phyloP scores from a whole-genome alignment of 352 stramenopile genomes.

The Phytopythium vexans region DNA sequence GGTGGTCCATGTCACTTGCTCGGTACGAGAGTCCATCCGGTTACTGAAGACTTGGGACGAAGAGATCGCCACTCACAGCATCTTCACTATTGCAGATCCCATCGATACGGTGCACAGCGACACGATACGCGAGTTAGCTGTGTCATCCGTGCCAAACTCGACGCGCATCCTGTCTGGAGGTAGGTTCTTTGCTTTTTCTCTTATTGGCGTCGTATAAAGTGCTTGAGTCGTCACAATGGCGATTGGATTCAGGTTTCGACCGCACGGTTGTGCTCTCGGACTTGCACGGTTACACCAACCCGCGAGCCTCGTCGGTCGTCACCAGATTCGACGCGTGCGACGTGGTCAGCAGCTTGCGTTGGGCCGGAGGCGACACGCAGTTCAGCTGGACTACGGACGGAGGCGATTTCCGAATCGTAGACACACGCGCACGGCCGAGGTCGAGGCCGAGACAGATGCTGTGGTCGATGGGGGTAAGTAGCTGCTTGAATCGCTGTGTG shows the following conservation, averaged over 20 bases:
- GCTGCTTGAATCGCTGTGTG: neutral
- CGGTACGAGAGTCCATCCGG: constrained; percentile 8
- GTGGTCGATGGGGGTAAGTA: constrained; percentile 11
- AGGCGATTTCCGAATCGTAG: constrained; percentile 66
- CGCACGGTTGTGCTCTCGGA: constrained; percentile 74
- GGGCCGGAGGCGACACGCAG: constrained; percentile 37
- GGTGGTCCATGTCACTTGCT: constrained; percentile 30
- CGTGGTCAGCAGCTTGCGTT: constrained; percentile 79
- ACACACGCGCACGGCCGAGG: constrained; percentile 34
- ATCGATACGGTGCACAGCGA: constrained; percentile 63
- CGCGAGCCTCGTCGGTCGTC: constrained; percentile 27
- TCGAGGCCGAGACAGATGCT: neutral
- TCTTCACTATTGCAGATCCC: constrained; percentile 21
- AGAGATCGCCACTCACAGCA: neutral
- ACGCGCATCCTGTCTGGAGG: constrained; percentile 41
- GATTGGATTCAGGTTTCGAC: constrained; percentile 58
- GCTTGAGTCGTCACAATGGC: neutral
- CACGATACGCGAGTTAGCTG: constrained; percentile 68
- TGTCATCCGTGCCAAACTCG: constrained; percentile 20
- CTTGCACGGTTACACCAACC: constrained; percentile 40
- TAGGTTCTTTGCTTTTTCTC: constrained; percentile 1
- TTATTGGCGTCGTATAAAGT: neutral
- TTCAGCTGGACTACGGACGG: constrained; percentile 84
- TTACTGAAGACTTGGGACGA: neutral
- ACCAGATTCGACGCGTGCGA: constrained; percentile 69